Evolutionary conservation across 2,329 filamentous ascomycete species (phyloP).

Genomic region (Talaromyces sp.): DNA sequence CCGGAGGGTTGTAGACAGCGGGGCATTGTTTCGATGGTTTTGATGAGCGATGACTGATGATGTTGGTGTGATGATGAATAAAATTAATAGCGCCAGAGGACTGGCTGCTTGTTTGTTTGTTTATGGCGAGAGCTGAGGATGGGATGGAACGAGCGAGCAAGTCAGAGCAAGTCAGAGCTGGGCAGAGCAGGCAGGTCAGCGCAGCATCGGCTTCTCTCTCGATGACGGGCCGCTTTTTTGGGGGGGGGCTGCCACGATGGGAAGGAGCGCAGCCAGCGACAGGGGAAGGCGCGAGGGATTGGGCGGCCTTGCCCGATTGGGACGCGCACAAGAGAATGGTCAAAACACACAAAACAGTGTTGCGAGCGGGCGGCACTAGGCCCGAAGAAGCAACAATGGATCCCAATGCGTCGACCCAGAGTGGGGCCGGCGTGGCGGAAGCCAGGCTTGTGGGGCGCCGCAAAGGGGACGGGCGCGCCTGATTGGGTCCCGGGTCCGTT

Average conservation of each 20-base stretch:
- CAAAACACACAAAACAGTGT: too few species aligned
- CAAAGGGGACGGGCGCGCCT: not conserved
- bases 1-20: not conserved
- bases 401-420: not conserved
- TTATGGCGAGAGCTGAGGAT: not conserved
- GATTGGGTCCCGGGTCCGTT: too few species aligned
- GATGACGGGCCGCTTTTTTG: not conserved
- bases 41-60: too few species aligned
- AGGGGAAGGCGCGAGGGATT: not conserved
- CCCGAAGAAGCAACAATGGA: not conserved
- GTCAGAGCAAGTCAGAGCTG: not conserved
- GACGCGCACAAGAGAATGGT: not conserved
- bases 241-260: not conserved
- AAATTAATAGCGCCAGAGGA: not conserved
- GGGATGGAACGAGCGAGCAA: not conserved
- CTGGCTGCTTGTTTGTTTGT: too few species aligned
- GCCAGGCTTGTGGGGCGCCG: conserved; percentile 8
- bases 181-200: not conserved
- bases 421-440: conserved; percentile 1
- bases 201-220: too few species aligned
- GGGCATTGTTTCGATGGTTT: not conserved
- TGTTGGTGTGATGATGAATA: not conserved
- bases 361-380: not conserved
- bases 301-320: not conserved
- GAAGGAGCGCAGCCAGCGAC: not conserved